phyloP scores from a whole-genome alignment of 306 rosid genomes.

The Phaseolus lunatus region DNA sequence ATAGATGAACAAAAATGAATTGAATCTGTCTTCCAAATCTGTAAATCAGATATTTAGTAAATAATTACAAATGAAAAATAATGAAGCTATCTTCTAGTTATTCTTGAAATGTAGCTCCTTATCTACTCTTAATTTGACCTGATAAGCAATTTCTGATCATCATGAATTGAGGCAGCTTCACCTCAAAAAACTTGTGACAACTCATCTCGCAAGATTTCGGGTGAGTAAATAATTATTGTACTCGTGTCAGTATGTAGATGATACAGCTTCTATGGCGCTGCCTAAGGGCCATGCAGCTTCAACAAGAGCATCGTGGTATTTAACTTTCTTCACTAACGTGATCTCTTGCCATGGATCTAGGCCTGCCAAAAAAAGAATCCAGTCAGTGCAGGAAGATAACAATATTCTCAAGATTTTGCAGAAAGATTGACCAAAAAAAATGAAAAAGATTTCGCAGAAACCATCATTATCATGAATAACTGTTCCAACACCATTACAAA shows the following conservation, averaged over 20 bases:
- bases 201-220: conserved; percentile 18
- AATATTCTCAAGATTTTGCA: conserved; percentile 15
- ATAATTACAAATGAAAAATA: conserved; percentile 47
- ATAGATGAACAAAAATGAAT: conserved; percentile 39
- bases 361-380: conserved; percentile 54
- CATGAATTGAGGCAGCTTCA: conserved; percentile 35
- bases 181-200: conserved; percentile 17
- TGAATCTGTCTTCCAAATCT: conserved; percentile 23
- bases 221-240: conserved; percentile 41
- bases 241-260: conserved; percentile 63
- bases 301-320: conserved; percentile 70
- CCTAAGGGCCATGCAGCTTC: conserved; percentile 99
- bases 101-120: conserved; percentile 28
- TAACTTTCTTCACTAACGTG: conserved; percentile 83
- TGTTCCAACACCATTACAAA: not conserved
- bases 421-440: not conserved
- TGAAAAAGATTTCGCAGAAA: not conserved
- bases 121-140: conserved; percentile 24
- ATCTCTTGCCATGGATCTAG: conserved; percentile 84
- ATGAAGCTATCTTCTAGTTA: conserved; percentile 43
- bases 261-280: conserved; percentile 96
- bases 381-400: conserved; percentile 9
- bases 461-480: not conserved
- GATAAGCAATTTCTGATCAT: conserved; percentile 23
- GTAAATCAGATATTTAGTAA: not conserved